phyloP scores from a whole-genome alignment of 345 rosid species.

The Eucalyptus curtisii region DNA sequence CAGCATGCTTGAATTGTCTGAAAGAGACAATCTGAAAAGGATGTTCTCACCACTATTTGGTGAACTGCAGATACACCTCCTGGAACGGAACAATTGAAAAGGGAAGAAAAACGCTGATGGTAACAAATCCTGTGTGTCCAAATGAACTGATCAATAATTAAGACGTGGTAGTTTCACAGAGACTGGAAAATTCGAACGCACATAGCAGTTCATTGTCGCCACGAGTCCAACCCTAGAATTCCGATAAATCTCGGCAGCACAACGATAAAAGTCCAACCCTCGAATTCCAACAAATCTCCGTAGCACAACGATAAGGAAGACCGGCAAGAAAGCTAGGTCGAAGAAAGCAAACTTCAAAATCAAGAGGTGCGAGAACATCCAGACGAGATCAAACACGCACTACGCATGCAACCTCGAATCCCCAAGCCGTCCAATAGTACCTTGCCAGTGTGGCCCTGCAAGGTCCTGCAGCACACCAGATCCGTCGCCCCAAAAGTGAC shows the following conservation, averaged over 20 bases:
- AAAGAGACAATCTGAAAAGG: not conserved
- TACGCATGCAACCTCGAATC: not conserved
- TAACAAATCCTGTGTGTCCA: not conserved
- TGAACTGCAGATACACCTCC: not conserved
- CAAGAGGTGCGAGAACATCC: not conserved
- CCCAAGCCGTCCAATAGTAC: conserved; percentile 4
- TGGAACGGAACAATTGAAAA: not conserved
- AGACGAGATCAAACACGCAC: not conserved
- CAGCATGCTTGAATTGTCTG: not conserved
- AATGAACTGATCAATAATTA: not conserved
- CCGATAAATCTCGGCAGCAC: not conserved
- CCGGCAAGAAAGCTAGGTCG: not conserved
- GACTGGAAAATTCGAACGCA: not conserved
- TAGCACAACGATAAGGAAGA: not conserved
- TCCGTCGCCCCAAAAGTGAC: conserved; percentile 80
- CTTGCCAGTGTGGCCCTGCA: conserved; percentile 97
- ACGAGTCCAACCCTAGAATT: not conserved
- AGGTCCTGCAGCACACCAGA: conserved; percentile 91
- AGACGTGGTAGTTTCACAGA: not conserved
- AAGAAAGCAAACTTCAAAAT: not conserved
- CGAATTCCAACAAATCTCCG: not conserved
- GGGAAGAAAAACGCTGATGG: not conserved
- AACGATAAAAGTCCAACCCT: not conserved
- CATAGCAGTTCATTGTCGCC: not conserved
- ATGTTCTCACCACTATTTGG: not conserved